Evolutionary conservation across 208 protist species (phyloP).

Genomic region (Trypanosoma cruzi): DNA sequence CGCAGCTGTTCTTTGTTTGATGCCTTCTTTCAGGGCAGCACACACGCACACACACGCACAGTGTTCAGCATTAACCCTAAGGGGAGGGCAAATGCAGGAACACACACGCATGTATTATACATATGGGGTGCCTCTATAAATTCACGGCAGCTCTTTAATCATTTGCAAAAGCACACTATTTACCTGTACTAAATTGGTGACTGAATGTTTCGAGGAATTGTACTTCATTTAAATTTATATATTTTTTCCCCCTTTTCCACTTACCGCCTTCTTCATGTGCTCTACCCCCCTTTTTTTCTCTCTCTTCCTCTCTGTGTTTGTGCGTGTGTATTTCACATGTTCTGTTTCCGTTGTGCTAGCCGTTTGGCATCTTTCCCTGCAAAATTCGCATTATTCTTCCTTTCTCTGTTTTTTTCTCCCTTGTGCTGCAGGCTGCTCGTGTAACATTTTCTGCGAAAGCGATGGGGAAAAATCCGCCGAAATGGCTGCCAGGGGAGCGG

Average conservation of each 20-base stretch:
- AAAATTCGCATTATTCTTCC: neutral
- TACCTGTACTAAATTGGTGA: neutral
- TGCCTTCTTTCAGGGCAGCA: too few species aligned
- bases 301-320: neutral
- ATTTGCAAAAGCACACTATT: neutral
- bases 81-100: neutral
- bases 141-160: neutral
- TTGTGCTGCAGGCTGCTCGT: slow-evolving; percentile 1
- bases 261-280: too few species aligned
- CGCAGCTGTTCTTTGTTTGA: too few species aligned
- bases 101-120: neutral
- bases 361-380: neutral
- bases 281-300: slow-evolving; percentile 2
- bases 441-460: slow-evolving; percentile 1
- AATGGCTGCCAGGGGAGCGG: slow-evolving; percentile 90
- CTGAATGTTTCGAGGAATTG: neutral
- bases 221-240: neutral
- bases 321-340: neutral
- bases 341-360: neutral
- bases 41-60: too few species aligned
- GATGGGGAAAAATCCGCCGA: slow-evolving; percentile 89
- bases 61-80: too few species aligned
- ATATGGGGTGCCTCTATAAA: neutral
- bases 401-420: slow-evolving; percentile 8
- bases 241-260: too few species aligned